Base-by-base conservation (phyloP, 495 filamentous ascomycete genomes). In the Daldinia grandis region DNA sequence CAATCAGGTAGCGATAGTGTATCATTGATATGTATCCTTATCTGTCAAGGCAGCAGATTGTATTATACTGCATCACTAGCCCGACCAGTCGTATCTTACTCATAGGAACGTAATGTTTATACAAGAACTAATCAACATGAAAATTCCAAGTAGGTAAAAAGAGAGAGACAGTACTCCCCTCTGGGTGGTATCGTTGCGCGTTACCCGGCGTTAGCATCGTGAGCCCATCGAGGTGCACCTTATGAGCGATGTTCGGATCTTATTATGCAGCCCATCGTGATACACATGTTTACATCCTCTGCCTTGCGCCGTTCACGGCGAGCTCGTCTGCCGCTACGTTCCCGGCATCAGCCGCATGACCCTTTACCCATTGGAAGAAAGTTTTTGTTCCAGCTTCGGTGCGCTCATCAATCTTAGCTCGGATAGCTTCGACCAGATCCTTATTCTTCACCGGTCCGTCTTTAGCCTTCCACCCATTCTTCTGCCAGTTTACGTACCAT, bases 301-400 rank as follows among this genome's bases (percentile, higher is more conserved):
- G 73, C 57, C 17, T 75, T 24, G 82, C 76, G 14, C 87, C 89
- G 42, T 76, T 74, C 38, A 94, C 90, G 5, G 95, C 95, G 62
- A 99, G 81, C 42, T 75, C 78, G 80, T 99, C 95, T 10, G 95
- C 94, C 5, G 88, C 90, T 55, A 87, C 84, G 71, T 97, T 97
- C 6, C 94, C 94, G 5, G 76, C 76, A 60, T 92, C 82, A 12
- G 81, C 80, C 17, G 78, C 82, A 75, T 97, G 94, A 0, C 93
- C 95, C 78, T 95, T 97, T 27, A 98, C 85, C 94, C 93, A 97
- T 74, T 89, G 85, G 66, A 97, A 96, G 40, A 85, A 75, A 0
- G 91, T 95, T 70, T 84, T 78, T 4, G 85, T 88, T 6, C 87
- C 87, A 12, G 84, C 78, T 47, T 81, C 78, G 28, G 88, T 81